phyloP scores from a whole-genome alignment of 1,139 yeast genomes.

The Hemisphaericaspora lyxosophila region DNA sequence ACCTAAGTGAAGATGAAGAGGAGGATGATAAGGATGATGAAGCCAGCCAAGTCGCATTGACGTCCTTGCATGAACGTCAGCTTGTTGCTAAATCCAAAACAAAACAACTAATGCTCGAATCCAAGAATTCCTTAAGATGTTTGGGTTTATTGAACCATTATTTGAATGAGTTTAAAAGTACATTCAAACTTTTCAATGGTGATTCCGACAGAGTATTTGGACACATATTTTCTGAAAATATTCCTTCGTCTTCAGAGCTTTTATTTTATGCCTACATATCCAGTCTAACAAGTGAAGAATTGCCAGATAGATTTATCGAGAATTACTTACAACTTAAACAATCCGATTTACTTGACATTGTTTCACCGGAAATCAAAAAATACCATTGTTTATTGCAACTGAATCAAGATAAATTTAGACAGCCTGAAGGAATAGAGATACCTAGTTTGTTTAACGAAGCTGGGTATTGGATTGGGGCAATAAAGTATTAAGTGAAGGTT shows the following conservation, averaged over 20 bases:
- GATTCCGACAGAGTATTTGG: constrained; percentile 13
- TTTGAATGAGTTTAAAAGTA: constrained; percentile 25
- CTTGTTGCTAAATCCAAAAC: constrained; percentile 44
- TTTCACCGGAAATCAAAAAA: neutral
- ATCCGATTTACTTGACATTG: constrained; percentile 19
- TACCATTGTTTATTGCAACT: neutral
- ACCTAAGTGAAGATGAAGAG: constrained; percentile 15
- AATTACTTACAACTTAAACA: constrained; percentile 29
- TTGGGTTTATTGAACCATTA: constrained; percentile 39
- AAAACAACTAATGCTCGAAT: constrained; percentile 44
- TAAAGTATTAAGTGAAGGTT: constrained; percentile 11
- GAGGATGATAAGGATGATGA: constrained; percentile 21
- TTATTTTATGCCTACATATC: constrained; percentile 42
- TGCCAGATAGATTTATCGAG: constrained; percentile 47
- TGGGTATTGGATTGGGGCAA: constrained; percentile 19
- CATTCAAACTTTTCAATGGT: constrained; percentile 12
- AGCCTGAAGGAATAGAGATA: constrained; percentile 28
- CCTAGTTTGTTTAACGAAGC: constrained; percentile 42
- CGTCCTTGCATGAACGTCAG: constrained; percentile 52
- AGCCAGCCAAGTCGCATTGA: constrained; percentile 43
- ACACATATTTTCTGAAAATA: constrained; percentile 8
- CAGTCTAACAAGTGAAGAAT: constrained; percentile 30
- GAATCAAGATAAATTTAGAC: constrained; percentile 16
- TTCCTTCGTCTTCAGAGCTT: constrained; percentile 16
- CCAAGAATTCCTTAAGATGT: constrained; percentile 54